phyloP scores from a whole-genome alignment of 495 filamentous ascomycete genomes.

The Neurospora sp. region DNA sequence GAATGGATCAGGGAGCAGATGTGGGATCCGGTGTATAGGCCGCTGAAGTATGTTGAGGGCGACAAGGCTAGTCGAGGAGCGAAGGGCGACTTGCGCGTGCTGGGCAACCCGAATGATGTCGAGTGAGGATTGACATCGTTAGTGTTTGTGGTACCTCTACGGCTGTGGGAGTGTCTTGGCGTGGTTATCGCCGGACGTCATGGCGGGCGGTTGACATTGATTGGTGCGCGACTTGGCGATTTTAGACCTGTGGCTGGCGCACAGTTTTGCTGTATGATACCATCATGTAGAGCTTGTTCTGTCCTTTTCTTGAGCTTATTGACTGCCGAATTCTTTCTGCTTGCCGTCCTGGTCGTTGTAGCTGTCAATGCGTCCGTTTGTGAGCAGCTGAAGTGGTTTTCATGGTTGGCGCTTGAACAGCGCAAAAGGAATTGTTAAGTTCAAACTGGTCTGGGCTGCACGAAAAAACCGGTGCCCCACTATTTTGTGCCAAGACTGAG shows the following conservation, averaged over 20 bases:
- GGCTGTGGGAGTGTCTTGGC: not conserved
- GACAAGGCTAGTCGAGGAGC: slow-evolving; percentile 41
- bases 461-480: not conserved
- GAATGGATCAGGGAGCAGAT: slow-evolving; percentile 84
- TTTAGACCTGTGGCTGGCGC: not conserved
- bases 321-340: not conserved
- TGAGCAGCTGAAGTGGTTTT: not conserved
- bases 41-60: slow-evolving; percentile 45
- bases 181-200: not conserved
- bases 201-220: not conserved
- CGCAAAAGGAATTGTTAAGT: not conserved
- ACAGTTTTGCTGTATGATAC: not conserved
- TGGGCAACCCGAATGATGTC: slow-evolving; percentile 13
- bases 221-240: not conserved
- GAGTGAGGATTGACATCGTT: not conserved
- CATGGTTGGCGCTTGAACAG: not conserved
- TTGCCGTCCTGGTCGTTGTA: not conserved
- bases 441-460: not conserved
- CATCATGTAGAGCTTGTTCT: not conserved
- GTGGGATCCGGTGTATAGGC: slow-evolving; percentile 73
- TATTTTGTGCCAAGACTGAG: not conserved
- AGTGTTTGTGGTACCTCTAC: not conserved
- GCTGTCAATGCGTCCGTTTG: not conserved
- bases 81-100: slow-evolving; percentile 50
- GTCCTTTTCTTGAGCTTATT: not conserved